Evolutionary conservation across 306 rosid species (phyloP), one percentile per base, ranked within the genome.

Genomic region (Vigna angularis): DNA sequence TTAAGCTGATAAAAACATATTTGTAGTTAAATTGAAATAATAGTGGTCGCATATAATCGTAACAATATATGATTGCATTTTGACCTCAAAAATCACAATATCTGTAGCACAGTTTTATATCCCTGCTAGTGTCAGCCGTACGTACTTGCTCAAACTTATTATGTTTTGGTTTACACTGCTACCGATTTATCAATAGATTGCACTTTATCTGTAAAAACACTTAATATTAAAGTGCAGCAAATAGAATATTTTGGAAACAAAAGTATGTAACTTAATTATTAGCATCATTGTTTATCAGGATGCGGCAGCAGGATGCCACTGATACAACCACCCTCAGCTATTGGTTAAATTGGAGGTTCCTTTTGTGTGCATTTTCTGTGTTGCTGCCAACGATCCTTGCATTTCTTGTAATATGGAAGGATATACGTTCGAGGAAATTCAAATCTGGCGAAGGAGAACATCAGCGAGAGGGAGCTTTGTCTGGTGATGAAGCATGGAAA

Each of bases 341-440:
- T 81, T 93, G 96, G 98, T 59, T 91, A 77, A 86, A 85, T 69
- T 93, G 97, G 98, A 88, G 97, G 83, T 80, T 85, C 48, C 82
- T 76, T 26, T 42, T 87, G 30, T 88, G 93, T 83, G 80, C 88
- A 62, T 71, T 75, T 79, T 86, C 82, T 86, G 92, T 93, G 44
- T 79, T 86, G 5, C 66, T 87, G 51, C 81, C 97, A 36, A 62
- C 85, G 76, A 32, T 84, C 75, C 2, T 79, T 17, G 85, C 94
- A 4, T 73, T 50, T 42, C 66, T 77, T 61, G 52, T 82, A 67
- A 76, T 88, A 76, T 87, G 93, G 88, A 90, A 77, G 81, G 40
- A 79, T 75, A 90, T 79, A 75, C 58, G 55, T 74, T 73, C 59
- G 28, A 77, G 82, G 64, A 81, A 40, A 67, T 75, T 74, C 67